Percentiles rank a stretch among this genome's conserved stretches.
Evolutionary conservation across 352 stramenopile species (phyloP).

Genomic region (Peronosclerospora sorghi): DNA sequence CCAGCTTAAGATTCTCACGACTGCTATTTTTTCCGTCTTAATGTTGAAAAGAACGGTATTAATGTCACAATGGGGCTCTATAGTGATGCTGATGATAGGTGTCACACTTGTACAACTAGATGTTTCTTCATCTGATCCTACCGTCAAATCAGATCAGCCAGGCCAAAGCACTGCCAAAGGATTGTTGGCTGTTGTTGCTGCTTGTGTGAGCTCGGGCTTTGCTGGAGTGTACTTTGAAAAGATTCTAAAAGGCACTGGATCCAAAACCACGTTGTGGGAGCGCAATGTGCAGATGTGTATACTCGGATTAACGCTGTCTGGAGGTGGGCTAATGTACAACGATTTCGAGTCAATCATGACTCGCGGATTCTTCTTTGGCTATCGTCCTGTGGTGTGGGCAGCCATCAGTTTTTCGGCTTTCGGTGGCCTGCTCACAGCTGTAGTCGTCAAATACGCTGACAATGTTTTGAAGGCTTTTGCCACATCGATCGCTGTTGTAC

Average conservation of each 20-base stretch:
- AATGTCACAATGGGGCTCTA: slow-evolving; percentile 65
- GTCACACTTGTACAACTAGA: slow-evolving; percentile 73
- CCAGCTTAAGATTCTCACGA: slow-evolving; percentile 85
- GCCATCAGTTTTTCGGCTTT: slow-evolving; percentile 60
- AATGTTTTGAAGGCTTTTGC: slow-evolving; percentile 84
- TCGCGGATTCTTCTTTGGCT: slow-evolving; percentile 74
- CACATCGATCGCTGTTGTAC: slow-evolving; percentile 71
- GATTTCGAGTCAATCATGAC: slow-evolving; percentile 40
- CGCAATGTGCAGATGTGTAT: slow-evolving; percentile 79
- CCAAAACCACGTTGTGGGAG: slow-evolving; percentile 64
- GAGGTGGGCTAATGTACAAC: slow-evolving; percentile 48
- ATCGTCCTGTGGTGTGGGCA: slow-evolving; percentile 64
- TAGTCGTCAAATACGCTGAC: slow-evolving; percentile 82
- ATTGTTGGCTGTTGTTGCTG: slow-evolving; percentile 51
- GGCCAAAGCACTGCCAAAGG: slow-evolving; percentile 58
- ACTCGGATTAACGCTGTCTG: slow-evolving; percentile 52
- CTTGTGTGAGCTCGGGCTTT: slow-evolving; percentile 75
- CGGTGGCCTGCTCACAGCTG: slow-evolving; percentile 64
- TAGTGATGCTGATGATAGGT: slow-evolving; percentile 70
- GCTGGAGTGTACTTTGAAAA: slow-evolving; percentile 82
- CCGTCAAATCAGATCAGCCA: slow-evolving; percentile 2
- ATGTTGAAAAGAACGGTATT: slow-evolving; percentile 61
- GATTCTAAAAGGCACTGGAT: slow-evolving; percentile 61
- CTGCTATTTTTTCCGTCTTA: slow-evolving; percentile 76
- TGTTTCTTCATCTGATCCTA: slow-evolving; percentile 15